Conservation (phyloP, 352 stramenopile species). For the Phytophthora vignae region DNA sequence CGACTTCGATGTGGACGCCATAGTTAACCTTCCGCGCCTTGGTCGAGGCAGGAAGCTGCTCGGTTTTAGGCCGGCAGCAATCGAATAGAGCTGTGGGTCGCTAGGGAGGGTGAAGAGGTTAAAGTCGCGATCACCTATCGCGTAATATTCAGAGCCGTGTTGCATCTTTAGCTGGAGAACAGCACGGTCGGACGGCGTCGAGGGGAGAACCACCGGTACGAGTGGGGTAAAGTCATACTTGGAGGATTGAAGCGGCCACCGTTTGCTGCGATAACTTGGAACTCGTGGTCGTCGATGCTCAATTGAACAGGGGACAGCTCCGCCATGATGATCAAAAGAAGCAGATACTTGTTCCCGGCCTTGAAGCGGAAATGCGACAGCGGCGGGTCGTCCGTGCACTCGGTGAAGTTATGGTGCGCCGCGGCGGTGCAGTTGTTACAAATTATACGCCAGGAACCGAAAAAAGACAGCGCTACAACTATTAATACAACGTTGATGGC, state of each 20-base stretch:
- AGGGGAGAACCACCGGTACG: not conserved
- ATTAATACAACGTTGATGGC: no score
- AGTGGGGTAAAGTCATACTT: conserved; percentile 22
- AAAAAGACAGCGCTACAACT: no score
- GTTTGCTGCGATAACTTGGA: not conserved
- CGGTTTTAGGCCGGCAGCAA: conserved; percentile 23
- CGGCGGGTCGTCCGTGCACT: conserved; percentile 26
- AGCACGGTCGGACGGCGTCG: conserved; percentile 4
- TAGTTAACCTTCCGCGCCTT: conserved; percentile 19
- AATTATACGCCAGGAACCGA: no score
- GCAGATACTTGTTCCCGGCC: conserved; percentile 21
- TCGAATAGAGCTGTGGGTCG: conserved; percentile 24
- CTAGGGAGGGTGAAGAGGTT: conserved; percentile 13
- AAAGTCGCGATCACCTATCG: conserved; percentile 27
- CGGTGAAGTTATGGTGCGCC: not conserved
- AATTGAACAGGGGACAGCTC: not conserved
- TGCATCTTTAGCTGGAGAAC: conserved; percentile 30
- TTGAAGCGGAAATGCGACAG: conserved; percentile 28
- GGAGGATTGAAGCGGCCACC: not conserved
- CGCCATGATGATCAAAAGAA: conserved; percentile 33
- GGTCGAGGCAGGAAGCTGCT: conserved; percentile 11
- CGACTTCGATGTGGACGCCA: conserved; percentile 36
- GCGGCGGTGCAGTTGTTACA: conserved; percentile 32
- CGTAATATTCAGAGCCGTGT: conserved; percentile 20
- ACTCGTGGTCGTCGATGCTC: not conserved